phyloP scores from a whole-genome alignment of 768 basidiomycete species.

The Scleroderma bovista region DNA sequence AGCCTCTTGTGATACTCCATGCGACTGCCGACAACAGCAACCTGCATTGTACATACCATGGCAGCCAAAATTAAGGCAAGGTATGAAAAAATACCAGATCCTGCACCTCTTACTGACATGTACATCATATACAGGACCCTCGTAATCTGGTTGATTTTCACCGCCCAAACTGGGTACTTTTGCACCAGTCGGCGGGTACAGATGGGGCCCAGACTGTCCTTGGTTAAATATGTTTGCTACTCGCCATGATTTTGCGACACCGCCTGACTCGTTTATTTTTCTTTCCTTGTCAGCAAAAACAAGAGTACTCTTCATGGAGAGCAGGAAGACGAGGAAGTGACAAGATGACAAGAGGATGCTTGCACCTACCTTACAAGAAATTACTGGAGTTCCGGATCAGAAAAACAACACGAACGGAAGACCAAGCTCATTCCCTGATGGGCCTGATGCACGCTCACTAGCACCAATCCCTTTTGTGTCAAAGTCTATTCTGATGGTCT shows the following conservation, averaged over 20 bases:
- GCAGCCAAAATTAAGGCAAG: slow-evolving; percentile 59
- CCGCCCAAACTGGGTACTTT: slow-evolving; percentile 88
- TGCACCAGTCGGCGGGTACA: slow-evolving; percentile 79
- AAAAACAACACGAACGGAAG: too few species aligned
- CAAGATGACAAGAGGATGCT: too few species aligned
- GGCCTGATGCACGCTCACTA: too few species aligned
- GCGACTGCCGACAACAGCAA: too few species aligned
- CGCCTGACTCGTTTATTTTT: not conserved
- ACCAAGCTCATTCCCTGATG: too few species aligned
- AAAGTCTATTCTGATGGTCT: too few species aligned
- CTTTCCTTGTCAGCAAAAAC: slow-evolving; percentile 45
- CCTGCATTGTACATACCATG: too few species aligned
- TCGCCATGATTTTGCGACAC: not conserved
- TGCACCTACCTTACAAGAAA: too few species aligned
- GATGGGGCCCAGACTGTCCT: slow-evolving; percentile 69
- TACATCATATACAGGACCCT: slow-evolving; percentile 46
- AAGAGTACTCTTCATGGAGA: slow-evolving; percentile 75
- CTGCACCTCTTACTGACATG: not conserved
- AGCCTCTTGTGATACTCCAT: slow-evolving; percentile 55
- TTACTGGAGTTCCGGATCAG: too few species aligned
- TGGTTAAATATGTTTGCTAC: slow-evolving; percentile 83
- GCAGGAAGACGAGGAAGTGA: slow-evolving; percentile 66
- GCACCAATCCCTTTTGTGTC: too few species aligned
- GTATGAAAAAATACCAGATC: slow-evolving; percentile 23
- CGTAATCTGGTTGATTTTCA: slow-evolving; percentile 84